Evolutionary conservation across 768 basidiomycete species (phyloP).

Genomic region (Tephrocybe sp.): DNA sequence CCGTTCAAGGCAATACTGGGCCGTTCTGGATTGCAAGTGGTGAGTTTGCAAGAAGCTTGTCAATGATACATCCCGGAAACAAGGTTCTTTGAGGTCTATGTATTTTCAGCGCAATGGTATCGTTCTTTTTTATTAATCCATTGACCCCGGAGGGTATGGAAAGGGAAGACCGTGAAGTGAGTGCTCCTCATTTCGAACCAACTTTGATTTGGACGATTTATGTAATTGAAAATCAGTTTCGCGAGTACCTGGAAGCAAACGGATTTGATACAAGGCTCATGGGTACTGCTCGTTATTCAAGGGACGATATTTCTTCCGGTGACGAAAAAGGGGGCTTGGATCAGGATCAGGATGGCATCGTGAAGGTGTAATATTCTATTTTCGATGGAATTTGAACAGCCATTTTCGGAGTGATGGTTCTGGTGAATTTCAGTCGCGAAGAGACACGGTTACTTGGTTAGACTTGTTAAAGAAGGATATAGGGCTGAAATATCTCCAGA

Average conservation of each 20-base stretch:
- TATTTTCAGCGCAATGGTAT: slow-evolving; percentile 11
- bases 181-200: neutral
- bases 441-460: too few species aligned
- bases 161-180: slow-evolving; percentile 12
- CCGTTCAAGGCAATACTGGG: slow-evolving; percentile 67
- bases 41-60: slow-evolving; percentile 10
- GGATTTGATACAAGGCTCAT: slow-evolving; percentile 21
- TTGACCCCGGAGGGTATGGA: slow-evolving; percentile 11
- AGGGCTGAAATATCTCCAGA: too few species aligned
- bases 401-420: too few species aligned
- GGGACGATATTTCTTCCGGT: neutral
- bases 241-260: slow-evolving; percentile 18
- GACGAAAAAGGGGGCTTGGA: neutral
- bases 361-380: neutral
- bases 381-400: too few species aligned
- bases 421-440: too few species aligned
- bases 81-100: slow-evolving; percentile 6
- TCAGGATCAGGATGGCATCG: too few species aligned
- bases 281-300: slow-evolving; percentile 5
- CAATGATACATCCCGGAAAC: neutral
- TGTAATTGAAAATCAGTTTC: slow-evolving; percentile 9
- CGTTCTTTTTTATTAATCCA: slow-evolving; percentile 10
- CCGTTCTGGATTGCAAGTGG: slow-evolving; percentile 85
- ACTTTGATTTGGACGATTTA: too few species aligned
- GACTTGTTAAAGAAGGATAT: too few species aligned